A percentile compares a stretch with the other conserved stretches of the same genome.
phyloP scores from a whole-genome alignment of 139 green algal genomes.

The Volvox reticuliferus region DNA sequence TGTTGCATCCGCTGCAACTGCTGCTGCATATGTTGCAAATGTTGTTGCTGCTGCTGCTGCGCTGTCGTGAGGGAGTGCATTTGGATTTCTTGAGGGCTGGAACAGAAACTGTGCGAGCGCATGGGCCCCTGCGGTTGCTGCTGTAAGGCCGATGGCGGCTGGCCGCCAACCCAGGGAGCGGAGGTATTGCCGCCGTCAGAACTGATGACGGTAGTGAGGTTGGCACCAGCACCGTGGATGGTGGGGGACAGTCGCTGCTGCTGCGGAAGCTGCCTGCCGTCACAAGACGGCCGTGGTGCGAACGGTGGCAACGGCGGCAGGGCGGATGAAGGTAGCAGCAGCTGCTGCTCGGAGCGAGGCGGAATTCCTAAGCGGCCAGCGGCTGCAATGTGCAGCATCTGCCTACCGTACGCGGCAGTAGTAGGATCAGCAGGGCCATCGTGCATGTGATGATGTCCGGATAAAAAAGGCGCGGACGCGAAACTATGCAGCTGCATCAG shows the following conservation, averaged over 20 bases:
- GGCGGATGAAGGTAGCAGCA: neutral
- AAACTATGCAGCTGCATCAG: neutral
- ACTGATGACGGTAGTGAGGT: neutral
- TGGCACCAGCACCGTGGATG: neutral
- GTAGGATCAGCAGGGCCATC: neutral
- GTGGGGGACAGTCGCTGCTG: neutral
- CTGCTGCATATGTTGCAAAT: neutral
- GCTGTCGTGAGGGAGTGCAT: neutral
- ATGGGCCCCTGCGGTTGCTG: neutral
- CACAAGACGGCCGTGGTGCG: neutral
- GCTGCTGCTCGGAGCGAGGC: neutral
- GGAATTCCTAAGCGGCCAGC: neutral
- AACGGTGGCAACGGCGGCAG: constrained; percentile 32
- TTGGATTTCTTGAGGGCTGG: neutral
- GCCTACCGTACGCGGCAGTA: neutral
- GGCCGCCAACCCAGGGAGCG: neutral
- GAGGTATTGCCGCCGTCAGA: neutral
- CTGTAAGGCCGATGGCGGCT: neutral
- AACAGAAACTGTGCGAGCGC: neutral
- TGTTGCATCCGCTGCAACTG: neutral
- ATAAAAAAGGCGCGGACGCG: neutral
- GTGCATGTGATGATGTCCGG: neutral
- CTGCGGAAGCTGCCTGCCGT: neutral
- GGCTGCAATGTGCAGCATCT: neutral
- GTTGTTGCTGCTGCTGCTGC: neutral